These are phyloP conservation scores for Emydomyces testavorans DNA, from an alignment of 2,329 filamentous ascomycete genomes.

Conservation along the genomic window DNA sequence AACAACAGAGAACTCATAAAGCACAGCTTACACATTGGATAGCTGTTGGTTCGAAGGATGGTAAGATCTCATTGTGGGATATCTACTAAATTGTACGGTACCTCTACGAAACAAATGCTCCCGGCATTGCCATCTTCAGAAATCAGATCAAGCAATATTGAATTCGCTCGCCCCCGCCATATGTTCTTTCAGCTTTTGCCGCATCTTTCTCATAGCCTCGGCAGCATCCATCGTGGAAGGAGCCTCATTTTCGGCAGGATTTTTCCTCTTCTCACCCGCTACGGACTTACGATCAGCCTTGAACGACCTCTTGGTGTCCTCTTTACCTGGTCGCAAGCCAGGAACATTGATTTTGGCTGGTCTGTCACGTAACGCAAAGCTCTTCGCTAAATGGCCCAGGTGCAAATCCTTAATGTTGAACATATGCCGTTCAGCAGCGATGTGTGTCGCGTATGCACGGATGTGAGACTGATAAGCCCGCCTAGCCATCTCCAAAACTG, in stretches of 20 bases:
- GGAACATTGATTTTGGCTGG: conserved; percentile 61
- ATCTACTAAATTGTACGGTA: conserved; percentile 54
- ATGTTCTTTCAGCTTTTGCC: conserved; percentile 41
- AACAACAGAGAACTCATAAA: conserved; percentile 51
- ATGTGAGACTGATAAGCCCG: conserved; percentile 86
- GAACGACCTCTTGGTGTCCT: conserved; percentile 37
- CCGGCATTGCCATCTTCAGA: neutral
- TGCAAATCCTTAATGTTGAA: conserved; percentile 91
- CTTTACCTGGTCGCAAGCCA: conserved; percentile 40
- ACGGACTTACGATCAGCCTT: conserved; percentile 33
- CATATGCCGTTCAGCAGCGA: conserved; percentile 67
- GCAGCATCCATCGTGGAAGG: conserved; percentile 29
- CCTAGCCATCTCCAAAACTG: conserved; percentile 66
- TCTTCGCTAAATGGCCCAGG: conserved; percentile 85
- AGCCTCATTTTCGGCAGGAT: conserved; percentile 19
- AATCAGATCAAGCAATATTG: conserved; percentile 40
- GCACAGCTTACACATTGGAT: conserved; percentile 73
- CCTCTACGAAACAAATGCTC: conserved; percentile 14
- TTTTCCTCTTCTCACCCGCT: conserved; percentile 28
- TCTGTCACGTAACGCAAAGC: conserved; percentile 77
- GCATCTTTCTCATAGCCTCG: conserved; percentile 44
- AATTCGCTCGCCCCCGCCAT: conserved; percentile 46
- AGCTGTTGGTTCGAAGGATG: conserved; percentile 83
- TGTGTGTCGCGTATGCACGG: conserved; percentile 87
- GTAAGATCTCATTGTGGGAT: conserved; percentile 91